Evolutionary conservation across 345 rosid species (phyloP).

Genomic region (Eucalyptus regnans): DNA sequence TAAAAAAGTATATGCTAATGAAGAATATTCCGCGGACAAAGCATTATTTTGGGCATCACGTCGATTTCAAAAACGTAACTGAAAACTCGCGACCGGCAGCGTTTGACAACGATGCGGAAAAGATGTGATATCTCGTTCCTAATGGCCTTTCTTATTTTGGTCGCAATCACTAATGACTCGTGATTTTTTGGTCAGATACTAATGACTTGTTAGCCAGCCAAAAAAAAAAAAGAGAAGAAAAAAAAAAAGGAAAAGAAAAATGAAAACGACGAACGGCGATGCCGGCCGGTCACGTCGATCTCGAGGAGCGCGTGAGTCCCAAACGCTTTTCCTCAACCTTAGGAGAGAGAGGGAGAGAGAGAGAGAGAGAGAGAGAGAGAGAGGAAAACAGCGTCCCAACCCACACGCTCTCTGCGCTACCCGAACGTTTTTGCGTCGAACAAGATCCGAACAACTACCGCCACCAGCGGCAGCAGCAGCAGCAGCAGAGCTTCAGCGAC

Average conservation of each 20-base stretch:
- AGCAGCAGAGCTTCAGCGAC: background rate
- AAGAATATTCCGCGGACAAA: background rate
- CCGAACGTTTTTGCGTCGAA: background rate
- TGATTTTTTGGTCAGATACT: background rate
- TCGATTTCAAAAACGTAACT: background rate
- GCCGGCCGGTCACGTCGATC: background rate
- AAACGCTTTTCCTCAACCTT: background rate
- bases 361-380: fast-evolving
- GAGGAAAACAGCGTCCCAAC: background rate
- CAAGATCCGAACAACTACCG: background rate
- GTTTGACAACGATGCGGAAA: background rate
- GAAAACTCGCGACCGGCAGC: background rate
- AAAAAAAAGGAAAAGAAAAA: background rate
- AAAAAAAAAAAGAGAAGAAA: background rate
- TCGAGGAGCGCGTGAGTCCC: background rate
- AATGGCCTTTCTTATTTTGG: background rate
- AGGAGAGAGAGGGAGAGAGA: background rate
- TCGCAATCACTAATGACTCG: background rate
- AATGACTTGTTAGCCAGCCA: background rate
- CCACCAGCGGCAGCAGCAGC: background rate
- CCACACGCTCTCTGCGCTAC: background rate
- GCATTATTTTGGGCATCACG: background rate
- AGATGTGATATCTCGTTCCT: background rate
- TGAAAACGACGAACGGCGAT: background rate
- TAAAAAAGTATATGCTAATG: background rate